A percentile compares a stretch with the other conserved stretches of the same genome.
Conservation (phyloP, 192 early-diverging fungal species). For the Kappamyces sp. region DNA sequence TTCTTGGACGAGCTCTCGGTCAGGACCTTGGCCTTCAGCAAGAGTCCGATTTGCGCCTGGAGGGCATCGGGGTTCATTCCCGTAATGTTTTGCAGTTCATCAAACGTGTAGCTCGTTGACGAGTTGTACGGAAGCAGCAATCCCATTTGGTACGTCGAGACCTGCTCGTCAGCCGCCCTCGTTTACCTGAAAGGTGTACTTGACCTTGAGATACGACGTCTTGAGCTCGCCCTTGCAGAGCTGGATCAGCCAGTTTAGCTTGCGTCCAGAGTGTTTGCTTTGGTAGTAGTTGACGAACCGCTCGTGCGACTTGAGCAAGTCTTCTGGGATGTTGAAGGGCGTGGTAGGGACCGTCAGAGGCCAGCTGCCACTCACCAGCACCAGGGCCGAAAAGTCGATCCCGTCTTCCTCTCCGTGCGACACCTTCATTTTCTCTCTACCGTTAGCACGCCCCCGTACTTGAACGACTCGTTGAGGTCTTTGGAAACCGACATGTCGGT, state of each 20-base stretch:
- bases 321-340: slow-evolving; percentile 80
- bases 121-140: slow-evolving; percentile 89
- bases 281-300: slow-evolving; percentile 84
- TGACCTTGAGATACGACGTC: slow-evolving; percentile 73
- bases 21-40: slow-evolving; percentile 77
- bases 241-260: slow-evolving; percentile 94
- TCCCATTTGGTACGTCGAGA: slow-evolving; percentile 89
- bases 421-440: slow-evolving; percentile 38
- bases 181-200: slow-evolving; percentile 68
- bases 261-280: slow-evolving; percentile 80
- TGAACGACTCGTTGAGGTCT: slow-evolving; percentile 83
- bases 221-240: slow-evolving; percentile 87
- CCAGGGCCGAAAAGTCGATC: slow-evolving; percentile 78
- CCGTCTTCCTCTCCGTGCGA: slow-evolving; percentile 40
- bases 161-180: slow-evolving; percentile 23
- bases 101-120: slow-evolving; percentile 65
- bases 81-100: slow-evolving; percentile 71
- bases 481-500: slow-evolving; percentile 87
- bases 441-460: slow-evolving; percentile 33
- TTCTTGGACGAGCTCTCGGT: slow-evolving; percentile 20
- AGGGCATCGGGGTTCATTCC: slow-evolving; percentile 65
- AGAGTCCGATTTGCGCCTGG: slow-evolving; percentile 59
- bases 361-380: slow-evolving; percentile 85
- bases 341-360: slow-evolving; percentile 75
- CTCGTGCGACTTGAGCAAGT: slow-evolving; percentile 78